A percentile compares a stretch with the other conserved stretches of the same genome.
Evolutionary conservation across 257 asterid genomes (phyloP).

Genomic region (Solanum phureja): DNA sequence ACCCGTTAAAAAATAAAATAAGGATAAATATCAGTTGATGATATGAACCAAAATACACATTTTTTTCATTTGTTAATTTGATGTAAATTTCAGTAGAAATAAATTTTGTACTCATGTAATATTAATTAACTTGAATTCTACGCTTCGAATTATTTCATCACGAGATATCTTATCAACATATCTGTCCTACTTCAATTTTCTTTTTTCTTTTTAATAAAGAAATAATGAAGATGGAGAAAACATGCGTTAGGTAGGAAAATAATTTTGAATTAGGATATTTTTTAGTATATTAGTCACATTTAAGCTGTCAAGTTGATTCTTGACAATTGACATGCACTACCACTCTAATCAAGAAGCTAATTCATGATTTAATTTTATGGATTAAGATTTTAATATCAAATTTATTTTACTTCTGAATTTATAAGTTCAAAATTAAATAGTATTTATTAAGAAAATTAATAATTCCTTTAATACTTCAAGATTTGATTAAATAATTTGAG

Average conservation of each 20-base stretch:
- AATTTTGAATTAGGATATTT: neutral
- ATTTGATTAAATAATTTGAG: no score
- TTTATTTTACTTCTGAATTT: neutral
- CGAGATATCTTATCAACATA: neutral
- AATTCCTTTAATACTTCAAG: neutral
- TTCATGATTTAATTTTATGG: neutral
- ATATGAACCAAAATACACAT: neutral
- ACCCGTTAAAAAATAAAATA: neutral
- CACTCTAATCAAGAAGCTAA: neutral
- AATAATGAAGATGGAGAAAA: neutral
- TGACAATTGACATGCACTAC: neutral
- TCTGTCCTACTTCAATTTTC: neutral
- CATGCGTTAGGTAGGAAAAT: neutral
- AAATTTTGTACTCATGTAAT: neutral
- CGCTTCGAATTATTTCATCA: neutral
- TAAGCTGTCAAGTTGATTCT: neutral
- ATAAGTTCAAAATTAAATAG: neutral
- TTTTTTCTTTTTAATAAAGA: neutral
- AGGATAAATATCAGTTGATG: neutral
- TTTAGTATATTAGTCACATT: neutral
- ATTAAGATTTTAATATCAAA: neutral
- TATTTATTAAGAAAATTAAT: neutral
- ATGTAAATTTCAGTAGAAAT: neutral
- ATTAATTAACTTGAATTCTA: neutral
- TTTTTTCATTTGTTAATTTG: neutral